A percentile compares a stretch with the other conserved stretches of the same genome.
Conservation (phyloP, 768 basidiomycete species). For the Trametes elegans region DNA sequence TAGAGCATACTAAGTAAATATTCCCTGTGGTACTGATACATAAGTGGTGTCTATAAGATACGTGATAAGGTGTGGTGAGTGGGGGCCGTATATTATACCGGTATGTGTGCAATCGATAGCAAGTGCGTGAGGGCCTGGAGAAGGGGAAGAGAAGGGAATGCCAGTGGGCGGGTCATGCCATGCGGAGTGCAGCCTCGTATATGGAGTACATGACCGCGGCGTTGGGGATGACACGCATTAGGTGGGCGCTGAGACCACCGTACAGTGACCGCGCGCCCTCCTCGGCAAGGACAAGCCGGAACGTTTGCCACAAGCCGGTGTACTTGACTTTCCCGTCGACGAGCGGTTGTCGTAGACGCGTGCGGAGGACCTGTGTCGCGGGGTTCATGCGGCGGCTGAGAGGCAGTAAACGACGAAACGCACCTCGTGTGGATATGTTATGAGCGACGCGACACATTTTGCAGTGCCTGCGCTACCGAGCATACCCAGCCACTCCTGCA, state of each 20-base stretch:
- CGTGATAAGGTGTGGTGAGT: background rate
- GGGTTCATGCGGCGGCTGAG: slow-evolving; percentile 6
- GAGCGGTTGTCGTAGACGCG: slow-evolving; percentile 85
- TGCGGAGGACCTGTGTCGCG: slow-evolving; percentile 73
- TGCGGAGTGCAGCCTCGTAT: slow-evolving; percentile 77
- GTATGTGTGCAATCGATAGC: slow-evolving; percentile 12
- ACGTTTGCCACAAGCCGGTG: slow-evolving; percentile 79
- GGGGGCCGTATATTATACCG: slow-evolving; percentile 8
- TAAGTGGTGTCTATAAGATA: slow-evolving; percentile 10
- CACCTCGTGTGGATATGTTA: slow-evolving; percentile 99
- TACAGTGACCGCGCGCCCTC: slow-evolving; percentile 88
- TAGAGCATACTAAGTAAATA: slow-evolving; percentile 10
- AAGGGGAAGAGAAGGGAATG: background rate
- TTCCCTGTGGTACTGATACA: slow-evolving; percentile 14
- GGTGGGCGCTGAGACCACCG: slow-evolving; percentile 89
- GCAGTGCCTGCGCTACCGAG: slow-evolving; percentile 89
- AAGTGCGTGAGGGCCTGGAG: background rate
- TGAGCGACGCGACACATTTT: slow-evolving; percentile 89
- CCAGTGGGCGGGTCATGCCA: slow-evolving; percentile 37
- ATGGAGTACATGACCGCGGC: slow-evolving; percentile 97
- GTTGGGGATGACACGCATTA: slow-evolving; percentile 97
- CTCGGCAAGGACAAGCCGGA: slow-evolving; percentile 82
- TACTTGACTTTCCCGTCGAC: slow-evolving; percentile 81
- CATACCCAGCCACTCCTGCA: slow-evolving; percentile 75
- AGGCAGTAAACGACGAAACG: slow-evolving; percentile 24